phyloP scores from a whole-genome alignment of 163 green algal genomes.

The Botryococcus braunii region DNA sequence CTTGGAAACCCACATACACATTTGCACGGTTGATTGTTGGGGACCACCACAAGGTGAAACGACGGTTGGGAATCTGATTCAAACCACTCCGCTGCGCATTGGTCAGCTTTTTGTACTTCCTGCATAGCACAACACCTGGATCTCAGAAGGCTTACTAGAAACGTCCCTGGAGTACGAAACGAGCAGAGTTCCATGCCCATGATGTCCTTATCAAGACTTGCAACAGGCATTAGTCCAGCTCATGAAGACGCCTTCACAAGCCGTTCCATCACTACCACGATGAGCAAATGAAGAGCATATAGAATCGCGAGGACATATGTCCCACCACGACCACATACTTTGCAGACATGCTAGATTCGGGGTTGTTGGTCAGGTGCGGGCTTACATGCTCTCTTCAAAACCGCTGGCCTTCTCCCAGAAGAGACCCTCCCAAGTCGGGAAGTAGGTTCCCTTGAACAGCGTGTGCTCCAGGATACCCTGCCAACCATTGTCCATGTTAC shows the following conservation, averaged over 20 bases:
- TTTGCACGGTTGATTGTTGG: slow-evolving; percentile 99
- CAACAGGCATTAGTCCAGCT: background rate
- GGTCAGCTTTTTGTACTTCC: slow-evolving; percentile 98
- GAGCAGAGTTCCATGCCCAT: too few species aligned
- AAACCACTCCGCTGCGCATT: slow-evolving; percentile 95
- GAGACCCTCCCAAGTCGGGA: slow-evolving; percentile 99
- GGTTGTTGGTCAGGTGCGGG: too few species aligned
- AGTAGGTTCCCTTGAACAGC: slow-evolving; percentile 99
- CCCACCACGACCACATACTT: too few species aligned
- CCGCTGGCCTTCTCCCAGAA: slow-evolving; percentile 91
- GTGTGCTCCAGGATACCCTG: slow-evolving; percentile 99
- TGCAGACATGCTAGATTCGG: slow-evolving; percentile 1
- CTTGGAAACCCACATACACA: slow-evolving; percentile 99
- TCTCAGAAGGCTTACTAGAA: background rate
- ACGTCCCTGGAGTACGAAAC: background rate
- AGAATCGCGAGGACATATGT: too few species aligned
- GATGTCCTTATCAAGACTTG: too few species aligned
- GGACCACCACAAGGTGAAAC: slow-evolving; percentile 99
- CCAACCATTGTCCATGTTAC: too few species aligned
- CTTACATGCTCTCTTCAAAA: slow-evolving; percentile 99
- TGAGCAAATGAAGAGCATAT: too few species aligned
- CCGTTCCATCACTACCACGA: too few species aligned
- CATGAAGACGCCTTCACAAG: too few species aligned
- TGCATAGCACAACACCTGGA: too few species aligned
- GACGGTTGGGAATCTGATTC: slow-evolving; percentile 99